phyloP scores from a whole-genome alignment of 257 asterid species.

The Solanum gandarillasii region DNA sequence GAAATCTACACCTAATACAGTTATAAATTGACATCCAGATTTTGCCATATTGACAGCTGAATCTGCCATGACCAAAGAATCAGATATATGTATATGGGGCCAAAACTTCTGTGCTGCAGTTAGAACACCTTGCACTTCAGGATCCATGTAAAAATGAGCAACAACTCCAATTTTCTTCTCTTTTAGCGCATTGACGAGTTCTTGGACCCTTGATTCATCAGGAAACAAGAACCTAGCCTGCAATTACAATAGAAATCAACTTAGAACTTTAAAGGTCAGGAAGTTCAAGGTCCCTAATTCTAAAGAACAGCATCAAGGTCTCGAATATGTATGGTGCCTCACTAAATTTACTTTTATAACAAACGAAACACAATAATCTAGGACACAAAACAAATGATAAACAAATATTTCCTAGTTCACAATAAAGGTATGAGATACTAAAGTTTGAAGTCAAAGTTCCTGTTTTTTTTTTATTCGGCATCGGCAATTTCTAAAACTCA shows the following conservation, averaged over 20 bases:
- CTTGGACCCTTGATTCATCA: conserved; percentile 47
- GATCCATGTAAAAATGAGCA: conserved; percentile 99
- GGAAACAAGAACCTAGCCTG: conserved; percentile 94
- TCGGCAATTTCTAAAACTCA: not conserved
- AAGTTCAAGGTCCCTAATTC: not conserved
- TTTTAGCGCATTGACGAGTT: conserved; percentile 66
- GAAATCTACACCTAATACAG: conserved; percentile 95
- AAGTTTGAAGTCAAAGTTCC: not conserved
- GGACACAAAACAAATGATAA: not conserved
- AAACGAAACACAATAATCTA: not conserved
- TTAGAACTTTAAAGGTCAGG: conserved; percentile 16
- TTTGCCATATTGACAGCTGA: conserved; percentile 93
- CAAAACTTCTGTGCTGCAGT: conserved; percentile 92
- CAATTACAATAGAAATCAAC: conserved; percentile 29
- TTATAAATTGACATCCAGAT: conserved; percentile 75
- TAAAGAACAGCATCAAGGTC: not conserved
- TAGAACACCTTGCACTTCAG: conserved; percentile 96
- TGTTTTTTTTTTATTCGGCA: not conserved
- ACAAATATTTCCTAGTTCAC: not conserved
- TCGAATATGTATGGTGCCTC: not conserved
- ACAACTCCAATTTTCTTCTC: conserved; percentile 93
- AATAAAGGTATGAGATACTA: not conserved
- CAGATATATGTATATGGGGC: conserved; percentile 98
- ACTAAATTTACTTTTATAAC: not conserved
- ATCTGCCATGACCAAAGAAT: conserved; percentile 96